These are phyloP conservation scores for Kodamaea kakaduensis DNA, from an alignment of 805 yeast species.

Conservation along the genomic window DNA sequence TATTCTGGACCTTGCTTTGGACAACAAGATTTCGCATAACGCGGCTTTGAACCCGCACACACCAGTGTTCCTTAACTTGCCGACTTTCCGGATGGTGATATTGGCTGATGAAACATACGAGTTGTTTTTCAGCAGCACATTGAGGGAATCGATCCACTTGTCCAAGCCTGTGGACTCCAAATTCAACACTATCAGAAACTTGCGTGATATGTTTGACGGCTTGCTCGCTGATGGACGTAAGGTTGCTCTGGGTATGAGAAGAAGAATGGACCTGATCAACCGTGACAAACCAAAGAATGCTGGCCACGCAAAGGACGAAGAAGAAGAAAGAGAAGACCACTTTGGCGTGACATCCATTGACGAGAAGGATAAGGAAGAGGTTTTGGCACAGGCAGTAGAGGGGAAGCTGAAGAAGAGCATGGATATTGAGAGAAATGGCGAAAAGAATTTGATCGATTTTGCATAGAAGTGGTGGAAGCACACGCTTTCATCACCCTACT, in stretches of 20 bases:
- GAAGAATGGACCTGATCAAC: conserved; percentile 60
- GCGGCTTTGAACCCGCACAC: conserved; percentile 78
- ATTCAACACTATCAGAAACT: conserved; percentile 49
- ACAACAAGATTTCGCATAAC: conserved; percentile 51
- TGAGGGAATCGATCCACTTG: conserved; percentile 65
- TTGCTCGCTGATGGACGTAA: conserved; percentile 88
- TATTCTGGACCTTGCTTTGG: conserved; percentile 35
- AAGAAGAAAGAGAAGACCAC: conserved; percentile 49
- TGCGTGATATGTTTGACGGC: conserved; percentile 88
- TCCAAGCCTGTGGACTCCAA: conserved; percentile 48
- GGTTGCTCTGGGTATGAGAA: conserved; percentile 84
- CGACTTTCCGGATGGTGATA: conserved; percentile 92
- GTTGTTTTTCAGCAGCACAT: conserved; percentile 66
- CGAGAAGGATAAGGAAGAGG: conserved; percentile 43
- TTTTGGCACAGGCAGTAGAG: conserved; percentile 25
- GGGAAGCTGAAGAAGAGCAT: background rate
- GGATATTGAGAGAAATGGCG: conserved; percentile 10
- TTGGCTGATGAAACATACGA: conserved; percentile 94
- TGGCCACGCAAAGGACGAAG: conserved; percentile 26
- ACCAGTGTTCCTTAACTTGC: conserved; percentile 69
- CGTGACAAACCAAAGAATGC: conserved; percentile 46
- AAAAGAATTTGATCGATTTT: conserved; percentile 40
- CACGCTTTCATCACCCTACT: too few species aligned
- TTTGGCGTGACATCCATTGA: conserved; percentile 37
- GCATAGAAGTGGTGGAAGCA: too few species aligned